These are phyloP conservation scores for Canavalia gladiata DNA, from an alignment of 306 rosid species.

Conservation along the genomic window DNA sequence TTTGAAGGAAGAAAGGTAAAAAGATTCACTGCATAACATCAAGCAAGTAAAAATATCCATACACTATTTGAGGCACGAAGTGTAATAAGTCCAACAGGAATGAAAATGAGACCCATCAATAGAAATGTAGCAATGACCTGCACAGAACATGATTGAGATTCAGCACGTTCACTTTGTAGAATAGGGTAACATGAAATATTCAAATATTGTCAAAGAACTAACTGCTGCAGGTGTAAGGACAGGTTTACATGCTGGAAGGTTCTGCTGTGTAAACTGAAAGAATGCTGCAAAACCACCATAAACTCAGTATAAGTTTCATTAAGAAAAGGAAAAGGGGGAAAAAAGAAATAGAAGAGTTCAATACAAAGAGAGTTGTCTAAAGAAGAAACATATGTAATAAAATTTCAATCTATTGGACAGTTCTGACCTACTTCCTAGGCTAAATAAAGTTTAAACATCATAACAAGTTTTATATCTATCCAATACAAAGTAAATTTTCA, in stretches of 20 bases:
- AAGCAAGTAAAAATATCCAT: conserved; percentile 49
- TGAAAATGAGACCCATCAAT: conserved; percentile 71
- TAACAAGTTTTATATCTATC: conserved; percentile 29
- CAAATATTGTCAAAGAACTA: conserved; percentile 56
- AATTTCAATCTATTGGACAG: conserved; percentile 27
- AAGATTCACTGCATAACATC: conserved; percentile 28
- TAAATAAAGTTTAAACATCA: conserved; percentile 19
- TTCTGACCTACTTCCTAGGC: conserved; percentile 34
- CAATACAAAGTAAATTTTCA: conserved; percentile 15
- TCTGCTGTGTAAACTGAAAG: conserved; percentile 86
- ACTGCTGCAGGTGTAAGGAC: conserved; percentile 90
- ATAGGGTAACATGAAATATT: conserved; percentile 41
- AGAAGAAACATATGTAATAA: conserved; percentile 33
- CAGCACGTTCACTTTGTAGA: conserved; percentile 22
- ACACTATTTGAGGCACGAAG: conserved; percentile 78
- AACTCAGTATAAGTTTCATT: conserved; percentile 39
- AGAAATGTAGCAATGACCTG: conserved; percentile 86
- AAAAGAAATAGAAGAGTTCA: conserved; percentile 9
- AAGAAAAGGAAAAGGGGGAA: conserved; percentile 18
- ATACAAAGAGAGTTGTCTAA: conserved; percentile 15
- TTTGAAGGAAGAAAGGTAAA: conserved; percentile 39
- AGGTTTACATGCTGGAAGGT: conserved; percentile 95
- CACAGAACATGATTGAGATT: conserved; percentile 49
- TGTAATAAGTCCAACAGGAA: conserved; percentile 83
- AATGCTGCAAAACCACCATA: conserved; percentile 66